These are phyloP conservation scores for Auxenochlorella pyrenoidosa DNA, from an alignment of 139 green algal species.

Conservation along the genomic window DNA sequence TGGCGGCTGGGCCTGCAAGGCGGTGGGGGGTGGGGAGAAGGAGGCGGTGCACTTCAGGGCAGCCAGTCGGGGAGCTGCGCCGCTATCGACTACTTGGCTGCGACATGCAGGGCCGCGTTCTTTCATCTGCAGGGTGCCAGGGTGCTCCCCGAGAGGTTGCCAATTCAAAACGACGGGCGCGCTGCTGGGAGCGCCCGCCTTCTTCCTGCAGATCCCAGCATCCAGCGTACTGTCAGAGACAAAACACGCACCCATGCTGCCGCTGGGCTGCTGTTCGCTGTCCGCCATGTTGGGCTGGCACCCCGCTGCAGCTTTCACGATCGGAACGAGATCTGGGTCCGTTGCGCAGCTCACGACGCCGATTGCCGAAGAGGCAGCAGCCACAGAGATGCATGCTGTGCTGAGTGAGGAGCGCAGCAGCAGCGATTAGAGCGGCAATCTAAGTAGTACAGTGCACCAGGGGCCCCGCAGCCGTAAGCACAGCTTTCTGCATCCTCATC, in stretches of 20 bases:
- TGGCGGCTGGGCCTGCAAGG: conserved; percentile 19
- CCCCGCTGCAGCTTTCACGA: neutral
- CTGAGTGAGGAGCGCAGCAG: neutral
- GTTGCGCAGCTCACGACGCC: too few species aligned
- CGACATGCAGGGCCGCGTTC: too few species aligned
- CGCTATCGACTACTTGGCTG: too few species aligned
- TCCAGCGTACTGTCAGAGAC: too few species aligned
- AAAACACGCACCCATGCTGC: neutral
- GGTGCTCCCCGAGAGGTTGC: neutral
- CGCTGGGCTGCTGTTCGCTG: neutral
- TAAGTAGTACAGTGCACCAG: too few species aligned
- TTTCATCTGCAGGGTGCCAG: too few species aligned
- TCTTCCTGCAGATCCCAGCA: too few species aligned
- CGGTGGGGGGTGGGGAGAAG: neutral
- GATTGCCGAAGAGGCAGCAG: neutral
- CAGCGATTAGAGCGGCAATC: neutral
- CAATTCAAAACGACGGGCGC: neutral
- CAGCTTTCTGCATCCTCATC: too few species aligned
- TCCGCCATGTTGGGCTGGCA: neutral
- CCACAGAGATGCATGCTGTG: neutral
- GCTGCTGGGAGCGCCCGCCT: too few species aligned
- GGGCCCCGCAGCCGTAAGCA: too few species aligned
- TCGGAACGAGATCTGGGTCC: neutral
- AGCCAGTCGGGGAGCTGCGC: neutral
- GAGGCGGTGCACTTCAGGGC: neutral